Base-by-base conservation (phyloP, 306 rosid species). In the Cucumis melo region DNA sequence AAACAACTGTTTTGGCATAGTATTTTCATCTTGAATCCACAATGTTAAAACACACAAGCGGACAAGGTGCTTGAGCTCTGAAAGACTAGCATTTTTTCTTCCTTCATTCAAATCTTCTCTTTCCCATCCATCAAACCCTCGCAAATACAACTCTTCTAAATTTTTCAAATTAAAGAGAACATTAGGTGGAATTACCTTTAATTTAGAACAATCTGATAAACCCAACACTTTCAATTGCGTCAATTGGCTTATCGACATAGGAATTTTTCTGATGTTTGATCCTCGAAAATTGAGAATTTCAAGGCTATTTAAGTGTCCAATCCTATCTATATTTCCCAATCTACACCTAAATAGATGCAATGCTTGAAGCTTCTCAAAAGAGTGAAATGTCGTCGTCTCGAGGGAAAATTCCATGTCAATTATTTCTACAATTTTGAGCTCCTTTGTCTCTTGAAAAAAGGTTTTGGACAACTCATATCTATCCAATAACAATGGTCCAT, bases 101-200 rank as follows among this genome's bases (percentile, higher is more conserved):
- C 20, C 54, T 15, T 16, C 15, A 11, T 0, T 21, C 21, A 10
- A 13, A 20, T 27, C 65, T 60, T 70, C 67, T 3, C 17, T 39
- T 44, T 81, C 81, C 78, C 84, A 81, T 2, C 24, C 10, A 23
- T 9, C 6, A 14, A 61, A 72, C 9, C 32, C 71, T 0, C 2
- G 24, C 81, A 81, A 60, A 2, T 74, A 36, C 29, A 81, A 63
- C 19, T 54, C 76, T 71, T 77, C 84, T 7, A 81, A 16, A 2
- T 41, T 38, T 60, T 29, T 51, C 77, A 81, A 54, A 8, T 39
- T 62, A 72, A 66, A 42, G 21, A 81, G 74, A 8, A 81, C 21
- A 10, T 12, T 19, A 4, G 76, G 62, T 7, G 66, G 6, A 61
- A 81, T 73, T 63, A 9, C 0, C 42, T 39, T 7, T 27, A 81